Percentiles rank a stretch among this genome's conserved stretches.
These are phyloP conservation scores for Pochonia chlamydosporia DNA, from an alignment of 2,329 filamentous ascomycete species.

Conservation along the genomic window DNA sequence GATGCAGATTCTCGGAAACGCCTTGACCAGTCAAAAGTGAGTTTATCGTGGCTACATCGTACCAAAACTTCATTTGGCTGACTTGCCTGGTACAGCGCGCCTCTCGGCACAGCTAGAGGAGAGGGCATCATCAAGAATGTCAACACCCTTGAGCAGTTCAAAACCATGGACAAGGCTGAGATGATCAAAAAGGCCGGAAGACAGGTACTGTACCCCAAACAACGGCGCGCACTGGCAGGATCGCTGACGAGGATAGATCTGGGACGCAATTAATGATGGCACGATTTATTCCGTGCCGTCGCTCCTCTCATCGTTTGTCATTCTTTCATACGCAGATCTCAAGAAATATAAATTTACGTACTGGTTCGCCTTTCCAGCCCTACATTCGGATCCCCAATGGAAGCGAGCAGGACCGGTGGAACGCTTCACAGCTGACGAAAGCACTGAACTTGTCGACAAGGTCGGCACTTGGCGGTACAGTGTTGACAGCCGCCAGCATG, in stretches of 20 bases:
- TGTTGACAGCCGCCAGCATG: slow-evolving; percentile 77
- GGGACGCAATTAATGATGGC: slow-evolving; percentile 95
- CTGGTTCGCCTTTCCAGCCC: slow-evolving; percentile 92
- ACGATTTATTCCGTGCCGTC: slow-evolving; percentile 95
- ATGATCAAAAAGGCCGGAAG: slow-evolving; percentile 74
- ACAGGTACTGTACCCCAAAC: slow-evolving; percentile 49
- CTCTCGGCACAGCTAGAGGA: slow-evolving; percentile 68
- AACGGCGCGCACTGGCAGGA: neutral
- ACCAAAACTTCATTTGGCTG: neutral
- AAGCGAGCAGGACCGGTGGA: slow-evolving; percentile 50
- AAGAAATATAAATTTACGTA: slow-evolving; percentile 99
- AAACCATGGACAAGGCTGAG: slow-evolving; percentile 70
- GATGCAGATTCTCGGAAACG: slow-evolving; percentile 86
- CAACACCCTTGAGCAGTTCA: slow-evolving; percentile 93
- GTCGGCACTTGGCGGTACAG: slow-evolving; percentile 84
- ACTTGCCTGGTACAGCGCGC: slow-evolving; percentile 44
- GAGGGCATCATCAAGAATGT: slow-evolving; percentile 95
- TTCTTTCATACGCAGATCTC: slow-evolving; percentile 89
- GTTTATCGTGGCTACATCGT: slow-evolving; percentile 26
- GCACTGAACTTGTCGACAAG: slow-evolving; percentile 69
- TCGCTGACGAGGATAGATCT: slow-evolving; percentile 57
- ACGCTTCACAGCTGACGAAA: slow-evolving; percentile 62
- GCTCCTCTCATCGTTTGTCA: slow-evolving; percentile 79
- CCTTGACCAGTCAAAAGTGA: slow-evolving; percentile 77
- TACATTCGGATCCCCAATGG: slow-evolving; percentile 87